phyloP scores from a whole-genome alignment of 306 rosid genomes.

The Corylus avellana region DNA sequence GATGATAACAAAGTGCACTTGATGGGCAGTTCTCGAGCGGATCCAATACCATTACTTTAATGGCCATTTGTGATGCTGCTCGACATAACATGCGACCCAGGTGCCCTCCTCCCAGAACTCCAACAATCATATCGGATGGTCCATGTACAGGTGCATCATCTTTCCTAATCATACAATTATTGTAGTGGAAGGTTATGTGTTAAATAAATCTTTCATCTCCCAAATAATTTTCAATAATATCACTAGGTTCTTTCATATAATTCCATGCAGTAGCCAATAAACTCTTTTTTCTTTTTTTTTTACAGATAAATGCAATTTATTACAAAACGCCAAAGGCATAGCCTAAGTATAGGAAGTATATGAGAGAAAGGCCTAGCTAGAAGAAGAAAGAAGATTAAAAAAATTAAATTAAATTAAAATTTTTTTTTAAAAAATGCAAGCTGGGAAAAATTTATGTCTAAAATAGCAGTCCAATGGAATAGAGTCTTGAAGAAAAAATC shows the following conservation, averaged over 20 bases:
- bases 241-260: background rate
- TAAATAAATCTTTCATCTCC: background rate
- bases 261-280: background rate
- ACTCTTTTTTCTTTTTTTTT: too few relatives aligned
- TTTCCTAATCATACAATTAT: constrained; percentile 33
- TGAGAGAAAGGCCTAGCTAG: too few relatives aligned
- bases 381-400: background rate
- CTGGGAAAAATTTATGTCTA: too few relatives aligned
- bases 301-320: too few relatives aligned
- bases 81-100: constrained; percentile 90
- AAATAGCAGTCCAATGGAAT: too few relatives aligned
- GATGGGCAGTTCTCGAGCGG: constrained; percentile 80
- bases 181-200: background rate
- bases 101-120: constrained; percentile 93
- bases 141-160: constrained; percentile 59
- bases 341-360: too few relatives aligned
- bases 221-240: background rate
- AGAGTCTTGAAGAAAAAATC: too few relatives aligned
- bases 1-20: constrained; percentile 54
- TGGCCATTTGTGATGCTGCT: constrained; percentile 85
- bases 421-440: background rate
- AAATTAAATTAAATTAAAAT: background rate
- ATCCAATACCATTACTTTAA: constrained; percentile 73
- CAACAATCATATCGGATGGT: constrained; percentile 62
- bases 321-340: too few relatives aligned